A percentile compares a stretch with the other conserved stretches of the same genome.
phyloP scores from a whole-genome alignment of 225 moss, liverwort and hornwort genomes.

The Physcomitrium patens region DNA sequence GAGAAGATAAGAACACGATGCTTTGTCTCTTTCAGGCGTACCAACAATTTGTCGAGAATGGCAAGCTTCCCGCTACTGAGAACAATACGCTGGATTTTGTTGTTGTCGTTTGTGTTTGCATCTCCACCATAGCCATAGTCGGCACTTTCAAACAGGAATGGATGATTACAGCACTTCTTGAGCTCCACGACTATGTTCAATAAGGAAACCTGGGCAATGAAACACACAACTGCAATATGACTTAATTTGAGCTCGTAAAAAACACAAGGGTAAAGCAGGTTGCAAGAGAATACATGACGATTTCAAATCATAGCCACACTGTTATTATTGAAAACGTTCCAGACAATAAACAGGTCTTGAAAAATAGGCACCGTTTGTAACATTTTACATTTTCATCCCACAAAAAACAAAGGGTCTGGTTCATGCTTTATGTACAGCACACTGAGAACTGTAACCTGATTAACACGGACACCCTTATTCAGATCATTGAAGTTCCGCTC shows the following conservation, averaged over 20 bases:
- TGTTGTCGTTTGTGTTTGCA: constrained; percentile 83
- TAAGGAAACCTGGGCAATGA: constrained; percentile 82
- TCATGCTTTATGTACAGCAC: neutral
- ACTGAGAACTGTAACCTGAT: constrained; percentile 68
- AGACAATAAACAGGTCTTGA: constrained; percentile 4
- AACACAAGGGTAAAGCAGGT: neutral
- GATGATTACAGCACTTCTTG: constrained; percentile 99
- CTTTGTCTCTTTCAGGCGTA: constrained; percentile 88
- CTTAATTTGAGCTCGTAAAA: constrained; percentile 19
- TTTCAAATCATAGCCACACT: neutral
- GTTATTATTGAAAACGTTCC: neutral
- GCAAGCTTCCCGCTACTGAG: constrained; percentile 98
- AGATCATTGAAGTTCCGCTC: constrained; percentile 97
- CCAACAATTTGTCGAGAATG: constrained; percentile 93
- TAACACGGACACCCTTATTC: constrained; percentile 97
- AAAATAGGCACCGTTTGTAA: neutral
- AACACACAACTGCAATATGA: constrained; percentile 10
- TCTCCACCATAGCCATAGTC: constrained; percentile 99
- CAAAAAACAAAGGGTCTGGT: constrained; percentile 2
- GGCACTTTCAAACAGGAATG: constrained; percentile 97
- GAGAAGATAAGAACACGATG: constrained; percentile 99
- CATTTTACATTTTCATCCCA: constrained; percentile 10
- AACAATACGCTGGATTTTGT: constrained; percentile 96
- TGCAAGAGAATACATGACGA: constrained; percentile 1
- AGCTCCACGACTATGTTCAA: constrained; percentile 98